phyloP scores from a whole-genome alignment of 2,329 filamentous ascomycete genomes.

The Aaosphaeria arxii region DNA sequence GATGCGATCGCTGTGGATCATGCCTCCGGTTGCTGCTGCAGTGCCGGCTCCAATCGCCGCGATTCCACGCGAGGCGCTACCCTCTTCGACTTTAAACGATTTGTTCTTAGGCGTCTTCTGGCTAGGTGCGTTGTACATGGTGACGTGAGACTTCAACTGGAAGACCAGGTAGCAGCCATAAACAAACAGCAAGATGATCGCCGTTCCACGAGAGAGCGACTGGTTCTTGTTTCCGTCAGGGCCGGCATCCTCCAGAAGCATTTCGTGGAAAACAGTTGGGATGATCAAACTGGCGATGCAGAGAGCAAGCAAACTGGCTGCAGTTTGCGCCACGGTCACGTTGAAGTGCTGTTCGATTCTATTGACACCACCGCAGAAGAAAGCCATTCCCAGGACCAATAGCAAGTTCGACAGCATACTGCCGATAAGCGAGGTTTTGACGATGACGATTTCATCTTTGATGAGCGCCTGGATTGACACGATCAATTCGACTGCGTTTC shows the following conservation, averaged over 20 bases:
- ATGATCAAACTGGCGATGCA: slow-evolving; percentile 82
- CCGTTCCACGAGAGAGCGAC: slow-evolving; percentile 63
- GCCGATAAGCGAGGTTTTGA: slow-evolving; percentile 89
- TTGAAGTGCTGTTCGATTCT: slow-evolving; percentile 87
- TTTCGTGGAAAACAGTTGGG: slow-evolving; percentile 71
- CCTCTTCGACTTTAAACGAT: slow-evolving; percentile 46
- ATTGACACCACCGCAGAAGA: slow-evolving; percentile 81
- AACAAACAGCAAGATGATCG: slow-evolving; percentile 77
- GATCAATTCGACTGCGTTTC: slow-evolving; percentile 82
- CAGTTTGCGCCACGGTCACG: slow-evolving; percentile 85
- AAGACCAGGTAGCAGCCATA: slow-evolving; percentile 85
- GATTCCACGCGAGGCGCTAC: slow-evolving; percentile 49
- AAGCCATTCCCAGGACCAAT: slow-evolving; percentile 86
- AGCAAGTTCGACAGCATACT: slow-evolving; percentile 89
- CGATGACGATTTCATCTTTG: slow-evolving; percentile 73
- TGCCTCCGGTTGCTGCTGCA: slow-evolving; percentile 49
- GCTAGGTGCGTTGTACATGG: slow-evolving; percentile 76
- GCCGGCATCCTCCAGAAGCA: slow-evolving; percentile 23
- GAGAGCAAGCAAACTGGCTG: slow-evolving; percentile 74
- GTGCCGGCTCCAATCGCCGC: slow-evolving; percentile 53
- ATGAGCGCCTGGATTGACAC: slow-evolving; percentile 80
- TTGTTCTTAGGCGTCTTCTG: slow-evolving; percentile 68
- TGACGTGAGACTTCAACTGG: slow-evolving; percentile 81
- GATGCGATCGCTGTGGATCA: slow-evolving; percentile 49
- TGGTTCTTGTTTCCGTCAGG: slow-evolving; percentile 28